Conservation (phyloP, 495 filamentous ascomycete species). For the Xylaria castorea region DNA sequence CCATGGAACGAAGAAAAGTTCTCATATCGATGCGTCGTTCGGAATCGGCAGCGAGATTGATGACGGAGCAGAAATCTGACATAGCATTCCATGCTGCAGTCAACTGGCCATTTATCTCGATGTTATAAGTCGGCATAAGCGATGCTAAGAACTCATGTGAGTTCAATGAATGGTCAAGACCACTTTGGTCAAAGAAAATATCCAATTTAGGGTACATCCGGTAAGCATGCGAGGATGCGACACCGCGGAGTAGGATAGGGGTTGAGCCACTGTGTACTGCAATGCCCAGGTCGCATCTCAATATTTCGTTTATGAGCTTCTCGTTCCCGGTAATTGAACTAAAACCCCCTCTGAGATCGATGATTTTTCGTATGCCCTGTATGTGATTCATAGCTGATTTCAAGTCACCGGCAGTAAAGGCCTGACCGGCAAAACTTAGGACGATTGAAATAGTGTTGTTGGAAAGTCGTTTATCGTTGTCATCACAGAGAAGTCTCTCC, state of each 20-base stretch:
- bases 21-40: constrained; percentile 37
- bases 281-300: constrained; percentile 44
- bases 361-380: constrained; percentile 46
- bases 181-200: not conserved
- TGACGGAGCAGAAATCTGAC: constrained; percentile 43
- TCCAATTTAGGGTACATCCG: not conserved
- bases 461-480: constrained; percentile 28
- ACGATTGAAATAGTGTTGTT: constrained; percentile 44
- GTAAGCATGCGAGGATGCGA: not conserved
- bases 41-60: constrained; percentile 43
- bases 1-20: constrained; percentile 46
- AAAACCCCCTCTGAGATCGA: constrained; percentile 47
- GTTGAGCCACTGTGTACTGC: constrained; percentile 28
- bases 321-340: constrained; percentile 31
- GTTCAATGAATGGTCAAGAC: not conserved
- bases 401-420: constrained; percentile 40
- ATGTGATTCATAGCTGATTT: constrained; percentile 46
- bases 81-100: constrained; percentile 42
- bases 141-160: not conserved
- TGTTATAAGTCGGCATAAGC: not conserved
- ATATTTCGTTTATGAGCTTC: constrained; percentile 42
- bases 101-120: constrained; percentile 34
- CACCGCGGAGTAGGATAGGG: not conserved
- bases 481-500: not conserved
- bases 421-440: constrained; percentile 41